A percentile compares a stretch with the other conserved stretches of the same genome.
Evolutionary conservation across 148 eudicot genomes (phyloP).

Genomic region (Camellia japonica): DNA sequence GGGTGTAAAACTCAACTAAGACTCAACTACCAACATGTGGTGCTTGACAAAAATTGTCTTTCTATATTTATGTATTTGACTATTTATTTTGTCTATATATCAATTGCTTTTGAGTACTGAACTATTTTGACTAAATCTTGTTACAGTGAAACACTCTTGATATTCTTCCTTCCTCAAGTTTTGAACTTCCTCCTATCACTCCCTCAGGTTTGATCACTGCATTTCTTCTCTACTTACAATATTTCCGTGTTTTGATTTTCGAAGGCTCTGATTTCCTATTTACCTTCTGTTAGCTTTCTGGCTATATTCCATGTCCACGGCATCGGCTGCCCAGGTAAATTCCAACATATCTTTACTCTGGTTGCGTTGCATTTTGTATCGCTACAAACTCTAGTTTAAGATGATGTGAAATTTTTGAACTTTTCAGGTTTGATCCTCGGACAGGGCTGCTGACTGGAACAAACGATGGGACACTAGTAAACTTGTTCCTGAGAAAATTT

Average conservation of each 20-base stretch:
- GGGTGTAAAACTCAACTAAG: no score
- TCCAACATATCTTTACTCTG: not conserved
- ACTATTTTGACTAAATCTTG: constrained; percentile 1
- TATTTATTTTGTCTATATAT: not conserved
- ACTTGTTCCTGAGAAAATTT: constrained; percentile 35
- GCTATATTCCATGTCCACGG: constrained; percentile 87
- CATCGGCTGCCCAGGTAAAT: constrained; percentile 88
- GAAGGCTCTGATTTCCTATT: not conserved
- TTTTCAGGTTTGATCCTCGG: constrained; percentile 82
- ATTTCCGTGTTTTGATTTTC: not conserved
- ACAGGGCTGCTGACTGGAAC: constrained; percentile 93
- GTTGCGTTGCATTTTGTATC: not conserved
- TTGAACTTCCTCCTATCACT: constrained; percentile 86
- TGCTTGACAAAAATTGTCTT: no score
- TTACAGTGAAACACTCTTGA: constrained; percentile 86
- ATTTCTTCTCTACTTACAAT: not conserved
- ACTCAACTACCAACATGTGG: no score
- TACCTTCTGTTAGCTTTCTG: constrained; percentile 65
- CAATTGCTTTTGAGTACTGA: not conserved
- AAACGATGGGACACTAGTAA: constrained; percentile 90
- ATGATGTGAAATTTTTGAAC: not conserved
- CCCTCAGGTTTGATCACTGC: constrained; percentile 50
- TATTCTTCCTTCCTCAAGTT: constrained; percentile 91
- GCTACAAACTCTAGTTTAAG: not conserved
- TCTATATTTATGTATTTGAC: not conserved